Conservation (phyloP, 2,329 filamentous ascomycete genomes). For the Ceratocystis eucalypticola region DNA sequence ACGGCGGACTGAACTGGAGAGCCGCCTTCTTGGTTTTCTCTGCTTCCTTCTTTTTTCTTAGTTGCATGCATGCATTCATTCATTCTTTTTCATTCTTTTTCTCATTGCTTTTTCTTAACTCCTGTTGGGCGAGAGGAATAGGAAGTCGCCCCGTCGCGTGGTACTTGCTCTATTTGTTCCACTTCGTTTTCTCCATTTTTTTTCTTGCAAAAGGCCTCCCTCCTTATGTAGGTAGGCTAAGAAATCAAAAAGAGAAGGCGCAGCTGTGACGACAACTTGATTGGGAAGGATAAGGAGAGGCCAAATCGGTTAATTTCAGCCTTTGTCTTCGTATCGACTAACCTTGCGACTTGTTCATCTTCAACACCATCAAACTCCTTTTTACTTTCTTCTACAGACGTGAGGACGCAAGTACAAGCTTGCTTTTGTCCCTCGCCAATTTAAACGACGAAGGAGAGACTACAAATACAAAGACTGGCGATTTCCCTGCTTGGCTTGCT, state of each 20-base stretch:
- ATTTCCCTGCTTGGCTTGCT: background rate
- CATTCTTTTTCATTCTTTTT: background rate
- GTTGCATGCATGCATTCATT: background rate
- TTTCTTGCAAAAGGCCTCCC: background rate
- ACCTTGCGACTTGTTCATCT: background rate
- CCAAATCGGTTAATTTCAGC: background rate
- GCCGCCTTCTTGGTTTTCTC: background rate
- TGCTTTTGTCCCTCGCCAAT: background rate
- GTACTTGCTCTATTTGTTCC: background rate
- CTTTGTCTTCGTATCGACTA: background rate
- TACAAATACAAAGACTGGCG: background rate
- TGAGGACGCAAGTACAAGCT: background rate
- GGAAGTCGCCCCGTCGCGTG: background rate
- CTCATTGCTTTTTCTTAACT: background rate
- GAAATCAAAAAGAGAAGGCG: background rate
- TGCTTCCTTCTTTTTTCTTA: background rate
- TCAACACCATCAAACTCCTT: background rate
- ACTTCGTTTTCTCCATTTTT: constrained; percentile 2
- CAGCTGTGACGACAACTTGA: background rate
- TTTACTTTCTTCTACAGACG: background rate
- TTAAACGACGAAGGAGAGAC: background rate
- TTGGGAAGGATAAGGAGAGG: background rate
- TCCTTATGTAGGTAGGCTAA: background rate
- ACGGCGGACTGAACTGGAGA: background rate
- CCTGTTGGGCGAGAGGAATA: background rate